Conservation (phyloP, 2,329 filamentous ascomycete species). For the Neonectria neomacrospora region DNA sequence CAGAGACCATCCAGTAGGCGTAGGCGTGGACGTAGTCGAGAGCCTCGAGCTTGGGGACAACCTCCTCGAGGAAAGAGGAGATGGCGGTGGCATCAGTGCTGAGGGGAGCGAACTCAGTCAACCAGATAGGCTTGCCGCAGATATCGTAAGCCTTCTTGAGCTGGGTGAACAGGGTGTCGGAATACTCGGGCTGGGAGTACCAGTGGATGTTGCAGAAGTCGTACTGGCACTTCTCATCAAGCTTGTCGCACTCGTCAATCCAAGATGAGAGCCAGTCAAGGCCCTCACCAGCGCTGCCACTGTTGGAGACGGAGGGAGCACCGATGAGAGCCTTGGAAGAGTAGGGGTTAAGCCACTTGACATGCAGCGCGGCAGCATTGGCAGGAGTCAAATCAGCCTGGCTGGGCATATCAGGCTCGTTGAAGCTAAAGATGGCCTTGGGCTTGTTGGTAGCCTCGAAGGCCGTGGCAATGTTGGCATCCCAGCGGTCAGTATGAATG, state of each 20-base stretch:
- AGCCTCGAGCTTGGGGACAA: constrained; percentile 61
- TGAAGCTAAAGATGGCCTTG: constrained; percentile 72
- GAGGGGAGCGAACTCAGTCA: constrained; percentile 72
- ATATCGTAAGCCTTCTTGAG: constrained; percentile 57
- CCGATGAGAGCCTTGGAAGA: constrained; percentile 64
- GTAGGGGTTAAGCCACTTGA: constrained; percentile 66
- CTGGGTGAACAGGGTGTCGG: constrained; percentile 65
- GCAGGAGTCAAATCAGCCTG: constrained; percentile 69
- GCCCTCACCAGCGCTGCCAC: constrained; percentile 60
- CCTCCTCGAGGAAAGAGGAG: constrained; percentile 60
- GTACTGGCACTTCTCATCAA: constrained; percentile 57
- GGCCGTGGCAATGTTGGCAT: constrained; percentile 55
- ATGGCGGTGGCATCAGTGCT: constrained; percentile 55
- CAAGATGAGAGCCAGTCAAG: constrained; percentile 66
- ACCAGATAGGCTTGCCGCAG: constrained; percentile 65
- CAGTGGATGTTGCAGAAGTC: constrained; percentile 74
- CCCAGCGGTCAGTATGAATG: constrained; percentile 62
- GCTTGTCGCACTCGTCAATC: constrained; percentile 60
- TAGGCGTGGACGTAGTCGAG: constrained; percentile 65
- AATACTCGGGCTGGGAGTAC: constrained; percentile 64
- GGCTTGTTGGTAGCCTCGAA: constrained; percentile 59
- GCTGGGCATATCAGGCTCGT: constrained; percentile 73
- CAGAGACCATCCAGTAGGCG: constrained; percentile 66
- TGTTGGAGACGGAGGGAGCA: constrained; percentile 72
- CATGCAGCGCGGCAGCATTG: constrained; percentile 64